Evolutionary conservation across 176 grass and related monocot species (phyloP).

Genomic region (Carex pumila): DNA sequence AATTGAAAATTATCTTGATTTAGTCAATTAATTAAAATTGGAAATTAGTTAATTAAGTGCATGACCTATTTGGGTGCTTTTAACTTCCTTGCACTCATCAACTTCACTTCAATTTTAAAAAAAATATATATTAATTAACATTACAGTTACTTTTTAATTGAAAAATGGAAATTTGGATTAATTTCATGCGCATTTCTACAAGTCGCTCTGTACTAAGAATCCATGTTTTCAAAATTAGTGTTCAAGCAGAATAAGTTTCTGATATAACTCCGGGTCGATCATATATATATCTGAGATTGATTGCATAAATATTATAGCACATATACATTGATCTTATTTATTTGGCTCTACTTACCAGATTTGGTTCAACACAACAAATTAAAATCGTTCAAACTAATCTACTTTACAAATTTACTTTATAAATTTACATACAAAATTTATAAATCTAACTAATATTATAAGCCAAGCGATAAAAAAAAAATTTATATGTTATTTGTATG

Average conservation of each 20-base stretch:
- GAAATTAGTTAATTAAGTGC: not conserved
- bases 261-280: not conserved
- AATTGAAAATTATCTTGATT: too few relatives aligned
- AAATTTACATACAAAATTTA: too few relatives aligned
- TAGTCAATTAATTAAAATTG: not conserved
- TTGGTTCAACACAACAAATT: too few relatives aligned
- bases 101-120: not conserved
- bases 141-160: too few relatives aligned
- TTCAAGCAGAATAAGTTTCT: not conserved
- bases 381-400: too few relatives aligned
- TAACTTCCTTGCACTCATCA: not conserved
- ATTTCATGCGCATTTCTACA: not conserved
- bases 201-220: not conserved
- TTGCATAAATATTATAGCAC: not conserved
- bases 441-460: too few relatives aligned
- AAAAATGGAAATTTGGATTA: too few relatives aligned
- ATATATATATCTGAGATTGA: not conserved
- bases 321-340: too few relatives aligned
- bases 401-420: too few relatives aligned
- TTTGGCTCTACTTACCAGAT: too few relatives aligned
- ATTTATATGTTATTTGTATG: too few relatives aligned
- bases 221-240: not conserved
- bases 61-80: not conserved
- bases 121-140: not conserved
- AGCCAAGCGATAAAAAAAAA: too few relatives aligned